phyloP scores from a whole-genome alignment of 495 filamentous ascomycete species.

The Podospora pseudocomata region DNA sequence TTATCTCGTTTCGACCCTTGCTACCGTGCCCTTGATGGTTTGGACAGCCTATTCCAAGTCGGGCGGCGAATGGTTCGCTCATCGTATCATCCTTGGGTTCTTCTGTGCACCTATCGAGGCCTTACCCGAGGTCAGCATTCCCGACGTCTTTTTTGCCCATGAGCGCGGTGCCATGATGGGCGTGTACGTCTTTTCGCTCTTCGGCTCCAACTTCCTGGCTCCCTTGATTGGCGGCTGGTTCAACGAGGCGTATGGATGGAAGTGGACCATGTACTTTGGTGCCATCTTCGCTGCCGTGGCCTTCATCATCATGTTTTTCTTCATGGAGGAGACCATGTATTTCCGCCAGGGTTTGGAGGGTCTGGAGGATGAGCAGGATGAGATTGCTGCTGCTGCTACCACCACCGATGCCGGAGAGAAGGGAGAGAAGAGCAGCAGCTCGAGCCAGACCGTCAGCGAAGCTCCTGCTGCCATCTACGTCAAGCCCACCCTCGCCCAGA shows the following conservation, averaged over 20 bases:
- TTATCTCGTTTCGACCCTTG: slow-evolving; percentile 29
- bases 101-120: slow-evolving; percentile 47
- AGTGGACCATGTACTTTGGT: slow-evolving; percentile 55
- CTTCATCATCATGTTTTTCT: slow-evolving; percentile 38
- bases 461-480: neutral
- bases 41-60: slow-evolving; percentile 46
- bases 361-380: slow-evolving; percentile 11
- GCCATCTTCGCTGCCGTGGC: slow-evolving; percentile 59
- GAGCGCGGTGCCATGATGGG: slow-evolving; percentile 51
- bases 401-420: neutral
- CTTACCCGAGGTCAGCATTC: slow-evolving; percentile 57
- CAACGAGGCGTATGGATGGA: slow-evolving; percentile 56
- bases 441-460: neutral
- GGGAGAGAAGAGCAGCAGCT: slow-evolving; percentile 6
- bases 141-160: slow-evolving; percentile 61
- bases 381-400: neutral
- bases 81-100: slow-evolving; percentile 54
- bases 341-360: slow-evolving; percentile 23
- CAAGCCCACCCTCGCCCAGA: slow-evolving; percentile 8
- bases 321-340: slow-evolving; percentile 34
- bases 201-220: slow-evolving; percentile 58
- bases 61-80: slow-evolving; percentile 58
- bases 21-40: slow-evolving; percentile 31
- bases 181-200: slow-evolving; percentile 51
- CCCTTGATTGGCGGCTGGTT: slow-evolving; percentile 61